These are phyloP conservation scores for Fusarium napiforme DNA, from an alignment of 2,329 filamentous ascomycete species.

Conservation along the genomic window DNA sequence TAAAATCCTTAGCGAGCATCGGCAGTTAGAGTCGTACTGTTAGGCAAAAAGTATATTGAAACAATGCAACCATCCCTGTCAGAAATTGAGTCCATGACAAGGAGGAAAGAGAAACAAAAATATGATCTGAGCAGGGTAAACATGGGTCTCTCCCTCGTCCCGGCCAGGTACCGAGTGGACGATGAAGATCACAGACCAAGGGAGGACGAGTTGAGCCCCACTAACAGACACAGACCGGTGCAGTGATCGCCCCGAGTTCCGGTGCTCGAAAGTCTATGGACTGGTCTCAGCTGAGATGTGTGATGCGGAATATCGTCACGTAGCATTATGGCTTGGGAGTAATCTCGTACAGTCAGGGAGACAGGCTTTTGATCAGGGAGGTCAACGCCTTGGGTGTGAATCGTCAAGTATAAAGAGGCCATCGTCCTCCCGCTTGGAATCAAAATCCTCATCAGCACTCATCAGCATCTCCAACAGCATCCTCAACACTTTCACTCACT, in stretches of 20 bases:
- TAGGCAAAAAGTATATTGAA: background rate
- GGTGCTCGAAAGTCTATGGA: background rate
- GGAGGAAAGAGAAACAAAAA: background rate
- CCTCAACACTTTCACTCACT: background rate
- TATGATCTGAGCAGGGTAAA: constrained; percentile 1
- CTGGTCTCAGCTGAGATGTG: background rate
- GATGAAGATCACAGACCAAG: background rate
- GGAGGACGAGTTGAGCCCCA: background rate
- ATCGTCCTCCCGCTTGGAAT: background rate
- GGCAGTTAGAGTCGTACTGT: background rate
- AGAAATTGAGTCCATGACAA: background rate
- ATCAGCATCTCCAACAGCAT: constrained; percentile 9
- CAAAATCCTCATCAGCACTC: constrained; percentile 16
- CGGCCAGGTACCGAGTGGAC: background rate
- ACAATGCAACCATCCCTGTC: background rate
- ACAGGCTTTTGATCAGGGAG: background rate
- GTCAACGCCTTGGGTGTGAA: background rate
- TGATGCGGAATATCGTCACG: background rate
- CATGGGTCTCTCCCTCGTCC: background rate
- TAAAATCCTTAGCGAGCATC: background rate
- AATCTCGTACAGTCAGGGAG: background rate
- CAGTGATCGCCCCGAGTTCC: constrained; percentile 6
- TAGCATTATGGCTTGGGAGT: background rate
- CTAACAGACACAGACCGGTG: background rate
- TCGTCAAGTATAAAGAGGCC: constrained; percentile 21